Evolutionary conservation across 2,329 filamentous ascomycete species (phyloP).

Genomic region (Lithohypha guttulata): DNA sequence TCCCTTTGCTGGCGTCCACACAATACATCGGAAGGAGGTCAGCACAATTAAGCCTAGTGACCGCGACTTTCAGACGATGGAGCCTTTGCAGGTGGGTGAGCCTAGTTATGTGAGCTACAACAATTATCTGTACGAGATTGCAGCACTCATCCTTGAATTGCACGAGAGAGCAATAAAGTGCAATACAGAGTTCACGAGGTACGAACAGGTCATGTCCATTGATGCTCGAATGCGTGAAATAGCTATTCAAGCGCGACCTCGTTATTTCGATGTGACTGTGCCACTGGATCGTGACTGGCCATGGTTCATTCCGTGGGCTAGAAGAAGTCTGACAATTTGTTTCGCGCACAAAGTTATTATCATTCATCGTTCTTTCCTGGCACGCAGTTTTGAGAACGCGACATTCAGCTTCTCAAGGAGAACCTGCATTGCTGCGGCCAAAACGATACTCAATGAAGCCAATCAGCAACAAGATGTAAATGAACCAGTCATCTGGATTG

Average conservation of each 20-base stretch:
- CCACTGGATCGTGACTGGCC: slow-evolving; percentile 31
- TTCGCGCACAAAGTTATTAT: slow-evolving; percentile 21
- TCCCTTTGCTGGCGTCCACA: slow-evolving; percentile 30
- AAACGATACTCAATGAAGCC: slow-evolving; percentile 31
- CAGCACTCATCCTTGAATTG: slow-evolving; percentile 28
- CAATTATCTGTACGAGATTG: slow-evolving; percentile 30
- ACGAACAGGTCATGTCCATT: slow-evolving; percentile 32
- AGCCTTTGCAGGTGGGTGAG: slow-evolving; percentile 11
- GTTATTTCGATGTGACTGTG: slow-evolving; percentile 27
- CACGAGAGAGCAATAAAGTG: slow-evolving; percentile 29
- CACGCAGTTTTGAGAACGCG: slow-evolving; percentile 31
- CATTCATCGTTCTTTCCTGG: slow-evolving; percentile 29
- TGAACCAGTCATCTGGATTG: slow-evolving; percentile 34
- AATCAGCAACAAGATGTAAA: slow-evolving; percentile 24
- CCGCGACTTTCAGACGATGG: slow-evolving; percentile 28
- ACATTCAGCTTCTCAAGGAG: slow-evolving; percentile 34
- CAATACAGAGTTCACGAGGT: slow-evolving; percentile 29
- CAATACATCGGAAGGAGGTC: slow-evolving; percentile 28
- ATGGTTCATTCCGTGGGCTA: slow-evolving; percentile 31
- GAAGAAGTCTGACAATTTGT: slow-evolving; percentile 30
- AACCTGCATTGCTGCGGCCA: slow-evolving; percentile 32
- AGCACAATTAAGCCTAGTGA: slow-evolving; percentile 27
- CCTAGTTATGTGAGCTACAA: slow-evolving; percentile 30
- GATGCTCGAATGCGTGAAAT: slow-evolving; percentile 29
- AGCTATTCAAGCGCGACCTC: slow-evolving; percentile 27